Conservation (phyloP, 2,329 filamentous ascomycete species). For the Elsinoe arachidis region DNA sequence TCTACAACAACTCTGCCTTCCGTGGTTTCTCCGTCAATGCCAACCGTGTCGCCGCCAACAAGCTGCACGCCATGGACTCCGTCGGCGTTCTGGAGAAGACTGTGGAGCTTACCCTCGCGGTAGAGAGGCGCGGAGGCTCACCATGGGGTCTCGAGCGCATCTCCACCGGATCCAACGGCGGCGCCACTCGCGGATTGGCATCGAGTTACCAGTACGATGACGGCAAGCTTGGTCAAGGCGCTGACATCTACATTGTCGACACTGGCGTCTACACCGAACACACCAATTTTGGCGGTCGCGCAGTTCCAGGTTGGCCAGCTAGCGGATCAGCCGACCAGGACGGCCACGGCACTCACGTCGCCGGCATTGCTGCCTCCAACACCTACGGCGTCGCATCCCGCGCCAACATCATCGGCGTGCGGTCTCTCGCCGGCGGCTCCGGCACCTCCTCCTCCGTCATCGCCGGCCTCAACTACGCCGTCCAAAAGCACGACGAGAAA, state of each 20-base stretch:
- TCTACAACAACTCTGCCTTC: constrained; percentile 35
- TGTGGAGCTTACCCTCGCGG: constrained; percentile 22
- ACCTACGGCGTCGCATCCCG: constrained; percentile 40
- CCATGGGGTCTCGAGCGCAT: constrained; percentile 42
- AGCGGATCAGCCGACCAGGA: constrained; percentile 31
- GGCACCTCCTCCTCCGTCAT: constrained; percentile 42
- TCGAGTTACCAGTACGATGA: constrained; percentile 36
- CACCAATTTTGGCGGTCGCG: constrained; percentile 38
- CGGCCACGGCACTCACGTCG: constrained; percentile 42
- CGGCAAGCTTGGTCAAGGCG: constrained; percentile 30
- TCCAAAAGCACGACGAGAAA: constrained; percentile 36
- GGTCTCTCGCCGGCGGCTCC: constrained; percentile 40
- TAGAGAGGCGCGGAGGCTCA: constrained; percentile 25
- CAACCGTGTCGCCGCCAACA: constrained; percentile 32
- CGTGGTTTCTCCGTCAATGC: constrained; percentile 34
- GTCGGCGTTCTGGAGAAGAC: constrained; percentile 36
- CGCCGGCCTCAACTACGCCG: constrained; percentile 41
- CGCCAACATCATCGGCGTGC: constrained; percentile 43
- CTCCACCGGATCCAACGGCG: constrained; percentile 25
- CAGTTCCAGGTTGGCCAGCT: constrained; percentile 33
- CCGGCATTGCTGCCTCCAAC: constrained; percentile 37
- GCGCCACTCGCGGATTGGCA: constrained; percentile 24
- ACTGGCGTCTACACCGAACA: constrained; percentile 40
- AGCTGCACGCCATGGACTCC: constrained; percentile 33
- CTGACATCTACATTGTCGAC: constrained; percentile 44